Evolutionary conservation across 106 monocot species (phyloP), one percentile per base, ranked within the genome.

Genomic region (Alisma plantagoaquatica): DNA sequence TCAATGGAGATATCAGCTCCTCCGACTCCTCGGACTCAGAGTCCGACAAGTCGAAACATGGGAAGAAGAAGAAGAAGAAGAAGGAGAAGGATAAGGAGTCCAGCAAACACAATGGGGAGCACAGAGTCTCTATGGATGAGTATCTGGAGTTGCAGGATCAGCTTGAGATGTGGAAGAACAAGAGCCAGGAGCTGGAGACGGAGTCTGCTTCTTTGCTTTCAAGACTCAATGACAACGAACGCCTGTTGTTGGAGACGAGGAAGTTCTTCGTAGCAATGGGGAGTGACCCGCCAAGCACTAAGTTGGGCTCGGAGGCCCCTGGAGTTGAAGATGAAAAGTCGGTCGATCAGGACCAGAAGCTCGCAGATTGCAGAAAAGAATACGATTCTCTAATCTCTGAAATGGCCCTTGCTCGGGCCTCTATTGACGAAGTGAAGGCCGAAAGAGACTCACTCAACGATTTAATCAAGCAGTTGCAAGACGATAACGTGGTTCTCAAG

Each of bases 1-100:
- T 26, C 43, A 68, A 75, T 64, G 66, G 72, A 0, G 54, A 31
- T 31, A 20, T 55, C 46, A 22, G 51, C 18, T 3, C 38, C 57
- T 27, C 51, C 14, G 43, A 49, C 67, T 53, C 64, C 26, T 70
- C 72, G 55, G 70, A 60, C 0, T 46, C 59, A 31, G 49, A 73
- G n/a, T n/a, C n/a, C n/a, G n/a, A n/a, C n/a, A n/a, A n/a, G n/a
- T n/a, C n/a, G n/a, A n/a, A n/a, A n/a, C n/a, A n/a, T n/a, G n/a
- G n/a, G n/a, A n/a, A n/a, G 16, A 48, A 48, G 31, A 29, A 18
- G 12, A 0, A 9, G 27, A 23, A 24, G 42, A 49, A 27, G 57
- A 35, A 58, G 33, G 25, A 0, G 35, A 38, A 38, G 14, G 45
- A 24, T 23, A 45, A 61, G 19, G 26, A n/a, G 44, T 14, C 19